A percentile compares a stretch with the other conserved stretches of the same genome.
Conservation (phyloP, 1,139 yeast genomes). For the Sugiyamaella japonica region DNA sequence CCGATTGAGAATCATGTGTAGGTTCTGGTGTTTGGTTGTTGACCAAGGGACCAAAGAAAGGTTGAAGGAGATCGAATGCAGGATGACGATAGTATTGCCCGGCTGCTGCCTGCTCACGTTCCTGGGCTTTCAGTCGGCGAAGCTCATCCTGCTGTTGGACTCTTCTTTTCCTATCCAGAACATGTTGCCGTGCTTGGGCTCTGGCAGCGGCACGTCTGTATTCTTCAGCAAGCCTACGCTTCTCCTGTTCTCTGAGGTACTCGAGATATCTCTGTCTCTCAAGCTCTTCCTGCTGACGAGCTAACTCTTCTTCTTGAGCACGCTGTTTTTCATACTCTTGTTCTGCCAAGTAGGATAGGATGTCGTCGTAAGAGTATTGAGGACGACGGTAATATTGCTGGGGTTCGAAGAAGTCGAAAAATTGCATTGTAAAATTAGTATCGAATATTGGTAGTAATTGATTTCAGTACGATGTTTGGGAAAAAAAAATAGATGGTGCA, state of each 20-base stretch:
- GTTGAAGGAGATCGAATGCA: slow-evolving; percentile 17
- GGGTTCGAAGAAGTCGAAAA: slow-evolving; percentile 12
- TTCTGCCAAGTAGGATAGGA: slow-evolving; percentile 14
- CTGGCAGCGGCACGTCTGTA: slow-evolving; percentile 8
- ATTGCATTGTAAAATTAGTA: slow-evolving; percentile 10
- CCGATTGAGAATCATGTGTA: slow-evolving; percentile 2
- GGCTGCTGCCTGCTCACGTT: slow-evolving; percentile 3
- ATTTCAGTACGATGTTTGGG: not conserved
- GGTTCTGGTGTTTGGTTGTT: slow-evolving; percentile 7
- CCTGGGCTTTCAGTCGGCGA: slow-evolving; percentile 1
- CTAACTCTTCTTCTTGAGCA: slow-evolving; percentile 1
- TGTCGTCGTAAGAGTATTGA: slow-evolving; percentile 10
- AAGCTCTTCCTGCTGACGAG: slow-evolving; percentile 7
- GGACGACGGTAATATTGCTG: slow-evolving; percentile 8
- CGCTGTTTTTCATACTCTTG: slow-evolving; percentile 16
- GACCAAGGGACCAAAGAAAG: slow-evolving; percentile 7
- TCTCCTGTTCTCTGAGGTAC: slow-evolving; percentile 6
- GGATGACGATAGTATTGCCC: slow-evolving; percentile 18
- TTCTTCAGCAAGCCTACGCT: slow-evolving; percentile 14
- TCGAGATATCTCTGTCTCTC: slow-evolving; percentile 16
- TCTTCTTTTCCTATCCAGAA: slow-evolving; percentile 1
- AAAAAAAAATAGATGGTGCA: not conserved
- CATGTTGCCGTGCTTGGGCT: slow-evolving; percentile 10
- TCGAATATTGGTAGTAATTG: not conserved
- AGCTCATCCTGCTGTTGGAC: slow-evolving; percentile 2